Conservation (phyloP, 2,329 filamentous ascomycete species). For the Boeremia exigua region DNA sequence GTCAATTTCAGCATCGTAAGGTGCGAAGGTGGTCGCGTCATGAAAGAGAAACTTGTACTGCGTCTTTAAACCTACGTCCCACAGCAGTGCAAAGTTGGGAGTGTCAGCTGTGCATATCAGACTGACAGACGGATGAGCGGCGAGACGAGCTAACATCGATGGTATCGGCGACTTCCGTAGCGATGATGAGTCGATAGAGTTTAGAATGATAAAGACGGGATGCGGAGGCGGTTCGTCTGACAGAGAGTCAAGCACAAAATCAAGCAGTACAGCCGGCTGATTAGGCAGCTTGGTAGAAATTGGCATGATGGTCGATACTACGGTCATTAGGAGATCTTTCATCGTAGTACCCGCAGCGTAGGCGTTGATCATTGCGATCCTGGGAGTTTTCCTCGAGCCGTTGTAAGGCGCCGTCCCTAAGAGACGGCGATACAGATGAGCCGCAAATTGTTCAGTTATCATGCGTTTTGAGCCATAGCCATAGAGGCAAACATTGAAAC, state of each 20-base stretch:
- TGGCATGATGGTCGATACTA: slow-evolving; percentile 68
- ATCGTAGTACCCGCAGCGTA: slow-evolving; percentile 72
- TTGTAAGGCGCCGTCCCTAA: slow-evolving; percentile 33
- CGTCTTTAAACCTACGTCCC: slow-evolving; percentile 85
- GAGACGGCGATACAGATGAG: slow-evolving; percentile 65
- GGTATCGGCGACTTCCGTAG: slow-evolving; percentile 76
- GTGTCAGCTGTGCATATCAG: slow-evolving; percentile 85
- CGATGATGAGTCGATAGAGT: slow-evolving; percentile 82
- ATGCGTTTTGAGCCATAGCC: slow-evolving; percentile 88
- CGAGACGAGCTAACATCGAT: slow-evolving; percentile 75
- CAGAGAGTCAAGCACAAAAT: slow-evolving; percentile 69
- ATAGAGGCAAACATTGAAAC: slow-evolving; percentile 88
- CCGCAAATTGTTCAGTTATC: slow-evolving; percentile 77
- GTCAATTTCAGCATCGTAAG: slow-evolving; percentile 76
- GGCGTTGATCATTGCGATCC: slow-evolving; percentile 86
- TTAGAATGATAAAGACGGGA: slow-evolving; percentile 73
- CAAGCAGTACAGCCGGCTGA: slow-evolving; percentile 72
- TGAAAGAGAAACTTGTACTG: slow-evolving; percentile 89
- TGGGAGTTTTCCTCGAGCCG: slow-evolving; percentile 52
- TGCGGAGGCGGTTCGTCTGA: slow-evolving; percentile 47
- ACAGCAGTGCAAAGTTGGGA: slow-evolving; percentile 84
- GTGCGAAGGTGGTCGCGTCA: slow-evolving; percentile 87
- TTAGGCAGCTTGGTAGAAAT: slow-evolving; percentile 62
- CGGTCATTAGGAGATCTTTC: slow-evolving; percentile 71
- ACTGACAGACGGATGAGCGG: slow-evolving; percentile 72